A percentile compares a stretch with the other conserved stretches of the same genome.
These are phyloP conservation scores for Epichloe scottii DNA, from an alignment of 2,329 filamentous ascomycete species.

Conservation along the genomic window DNA sequence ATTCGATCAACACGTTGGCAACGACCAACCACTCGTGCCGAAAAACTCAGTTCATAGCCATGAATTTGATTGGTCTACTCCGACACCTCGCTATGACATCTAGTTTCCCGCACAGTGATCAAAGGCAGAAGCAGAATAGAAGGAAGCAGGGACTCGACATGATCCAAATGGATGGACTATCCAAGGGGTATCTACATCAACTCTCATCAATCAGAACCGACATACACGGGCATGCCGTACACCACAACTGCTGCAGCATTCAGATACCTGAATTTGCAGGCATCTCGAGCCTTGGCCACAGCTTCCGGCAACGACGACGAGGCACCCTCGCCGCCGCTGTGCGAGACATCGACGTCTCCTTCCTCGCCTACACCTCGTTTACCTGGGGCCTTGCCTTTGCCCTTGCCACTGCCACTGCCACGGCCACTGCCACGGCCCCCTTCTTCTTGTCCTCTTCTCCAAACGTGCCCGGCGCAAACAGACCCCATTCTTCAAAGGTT, in stretches of 20 bases:
- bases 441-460: conserved; percentile 19
- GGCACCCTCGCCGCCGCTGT: not conserved
- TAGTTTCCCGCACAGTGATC: too few species aligned
- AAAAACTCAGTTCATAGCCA: too few species aligned
- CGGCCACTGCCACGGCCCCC: conserved; percentile 9
- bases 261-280: conserved; percentile 80
- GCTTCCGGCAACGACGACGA: conserved; percentile 60
- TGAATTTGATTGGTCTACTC: too few species aligned
- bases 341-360: conserved; percentile 3
- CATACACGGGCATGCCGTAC: conserved; percentile 87
- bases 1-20: too few species aligned
- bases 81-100: too few species aligned
- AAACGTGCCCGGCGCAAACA: conserved; percentile 42
- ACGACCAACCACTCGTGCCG: too few species aligned
- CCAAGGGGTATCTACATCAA: not conserved
- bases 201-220: conserved; percentile 26
- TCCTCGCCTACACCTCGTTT: not conserved
- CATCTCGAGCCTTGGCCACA: conserved; percentile 58
- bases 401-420: not conserved
- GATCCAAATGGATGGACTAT: too few species aligned
- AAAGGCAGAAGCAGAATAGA: too few species aligned
- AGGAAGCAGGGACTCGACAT: too few species aligned
- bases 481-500: conserved; percentile 76
- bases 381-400: not conserved
- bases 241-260: conserved; percentile 90